Evolutionary conservation across 768 basidiomycete genomes (phyloP).

Genomic region (Phanerodontia chrysosporium): DNA sequence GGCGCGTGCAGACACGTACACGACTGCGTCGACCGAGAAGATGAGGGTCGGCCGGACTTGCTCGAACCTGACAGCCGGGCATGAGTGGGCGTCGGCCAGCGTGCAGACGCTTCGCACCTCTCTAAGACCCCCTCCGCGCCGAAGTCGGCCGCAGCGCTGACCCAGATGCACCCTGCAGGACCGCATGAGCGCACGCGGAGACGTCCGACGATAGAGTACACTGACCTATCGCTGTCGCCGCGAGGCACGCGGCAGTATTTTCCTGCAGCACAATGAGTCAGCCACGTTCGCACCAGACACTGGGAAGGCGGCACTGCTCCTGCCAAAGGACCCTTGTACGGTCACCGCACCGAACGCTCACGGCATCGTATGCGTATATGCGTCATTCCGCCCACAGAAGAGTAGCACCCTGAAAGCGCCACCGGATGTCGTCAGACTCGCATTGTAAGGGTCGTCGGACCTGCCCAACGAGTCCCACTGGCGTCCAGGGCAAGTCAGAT

Average conservation of each 20-base stretch:
- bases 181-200: not conserved
- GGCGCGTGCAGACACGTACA: slow-evolving; percentile 37
- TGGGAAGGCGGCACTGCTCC: not conserved
- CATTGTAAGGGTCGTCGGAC: too few species aligned
- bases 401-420: not conserved
- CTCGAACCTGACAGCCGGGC: slow-evolving; percentile 46
- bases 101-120: slow-evolving; percentile 39
- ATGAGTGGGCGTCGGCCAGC: slow-evolving; percentile 6
- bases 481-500: too few species aligned
- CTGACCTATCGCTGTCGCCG: slow-evolving; percentile 57
- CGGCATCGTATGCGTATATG: not conserved
- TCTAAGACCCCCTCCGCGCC: slow-evolving; percentile 76
- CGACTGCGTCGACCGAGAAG: slow-evolving; percentile 69
- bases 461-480: too few species aligned
- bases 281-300: not conserved
- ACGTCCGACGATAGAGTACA: not conserved
- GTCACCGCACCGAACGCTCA: not conserved
- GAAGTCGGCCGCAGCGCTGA: slow-evolving; percentile 79
- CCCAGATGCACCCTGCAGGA: slow-evolving; percentile 63
- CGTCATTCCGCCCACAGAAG: not conserved
- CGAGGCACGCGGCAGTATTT: slow-evolving; percentile 64
- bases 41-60: slow-evolving; percentile 75
- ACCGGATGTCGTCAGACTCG: too few species aligned
- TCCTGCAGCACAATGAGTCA: slow-evolving; percentile 44
- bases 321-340: not conserved